phyloP scores from a whole-genome alignment of 768 basidiomycete species.

The Omphalotus guepiniiformis region DNA sequence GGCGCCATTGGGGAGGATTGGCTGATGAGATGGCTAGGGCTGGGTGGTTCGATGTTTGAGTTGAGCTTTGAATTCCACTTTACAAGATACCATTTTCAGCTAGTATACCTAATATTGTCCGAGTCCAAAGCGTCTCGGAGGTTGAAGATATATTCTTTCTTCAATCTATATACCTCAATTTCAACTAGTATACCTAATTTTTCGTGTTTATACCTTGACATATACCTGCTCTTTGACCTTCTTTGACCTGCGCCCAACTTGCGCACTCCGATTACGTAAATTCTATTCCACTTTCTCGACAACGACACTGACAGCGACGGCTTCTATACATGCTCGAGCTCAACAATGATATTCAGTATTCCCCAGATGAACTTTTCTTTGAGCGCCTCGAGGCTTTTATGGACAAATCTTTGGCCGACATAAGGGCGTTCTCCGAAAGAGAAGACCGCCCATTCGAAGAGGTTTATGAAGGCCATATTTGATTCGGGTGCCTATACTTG shows the following conservation, averaged over 20 bases:
- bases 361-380: slow-evolving; percentile 50
- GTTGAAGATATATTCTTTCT: no score
- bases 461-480: slow-evolving; percentile 28
- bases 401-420: slow-evolving; percentile 51
- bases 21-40: slow-evolving; percentile 69
- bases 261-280: background rate
- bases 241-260: no score
- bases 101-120: no score
- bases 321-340: slow-evolving; percentile 29
- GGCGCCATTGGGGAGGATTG: slow-evolving; percentile 61
- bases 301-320: slow-evolving; percentile 1
- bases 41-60: slow-evolving; percentile 72
- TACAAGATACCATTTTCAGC: no score
- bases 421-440: slow-evolving; percentile 56
- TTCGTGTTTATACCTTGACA: no score
- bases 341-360: slow-evolving; percentile 21
- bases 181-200: no score
- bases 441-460: slow-evolving; percentile 58
- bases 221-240: no score
- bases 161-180: no score
- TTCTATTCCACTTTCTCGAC: background rate
- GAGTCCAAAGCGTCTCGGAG: no score
- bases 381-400: slow-evolving; percentile 64
- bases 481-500: background rate
- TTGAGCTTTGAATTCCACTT: slow-evolving; percentile 6